Percentiles rank a stretch among this genome's conserved stretches.
Conservation (phyloP, 129 eudicot genomes). For the Ambrosia artemisiifolia region DNA sequence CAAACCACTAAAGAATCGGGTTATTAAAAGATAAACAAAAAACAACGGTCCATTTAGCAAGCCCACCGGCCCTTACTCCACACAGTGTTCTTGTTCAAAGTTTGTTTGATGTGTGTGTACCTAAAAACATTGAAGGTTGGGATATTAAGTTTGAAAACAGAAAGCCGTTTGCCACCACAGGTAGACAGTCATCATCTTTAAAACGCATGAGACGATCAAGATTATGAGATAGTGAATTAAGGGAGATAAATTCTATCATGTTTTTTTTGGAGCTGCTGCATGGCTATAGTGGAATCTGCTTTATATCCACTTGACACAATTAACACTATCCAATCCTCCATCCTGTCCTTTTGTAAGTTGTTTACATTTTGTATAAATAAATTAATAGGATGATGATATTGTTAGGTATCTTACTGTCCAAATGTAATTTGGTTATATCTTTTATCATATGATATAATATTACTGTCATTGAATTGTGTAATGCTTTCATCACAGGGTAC, state of each 20-base stretch:
- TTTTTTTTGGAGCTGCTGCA: no score
- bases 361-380: no score
- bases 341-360: no score
- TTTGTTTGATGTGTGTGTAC: conserved; percentile 52
- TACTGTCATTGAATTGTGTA: no score
- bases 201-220: conserved; percentile 65
- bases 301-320: no score
- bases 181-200: conserved; percentile 43
- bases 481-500: no score
- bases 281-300: no score
- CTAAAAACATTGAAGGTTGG: conserved; percentile 91
- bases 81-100: conserved; percentile 9
- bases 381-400: no score
- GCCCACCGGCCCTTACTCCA: conserved; percentile 7
- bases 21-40: conserved; percentile 20
- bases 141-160: conserved; percentile 74
- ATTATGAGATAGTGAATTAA: conserved; percentile 40
- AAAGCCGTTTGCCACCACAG: conserved; percentile 52
- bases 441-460: no score
- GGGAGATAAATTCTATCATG: background rate
- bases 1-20: conserved; percentile 40
- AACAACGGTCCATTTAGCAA: conserved; percentile 3
- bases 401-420: no score
- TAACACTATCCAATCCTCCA: no score
- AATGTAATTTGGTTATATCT: no score